phyloP scores from a whole-genome alignment of 1,139 yeast genomes.

The Kluyveromyces sp. region DNA sequence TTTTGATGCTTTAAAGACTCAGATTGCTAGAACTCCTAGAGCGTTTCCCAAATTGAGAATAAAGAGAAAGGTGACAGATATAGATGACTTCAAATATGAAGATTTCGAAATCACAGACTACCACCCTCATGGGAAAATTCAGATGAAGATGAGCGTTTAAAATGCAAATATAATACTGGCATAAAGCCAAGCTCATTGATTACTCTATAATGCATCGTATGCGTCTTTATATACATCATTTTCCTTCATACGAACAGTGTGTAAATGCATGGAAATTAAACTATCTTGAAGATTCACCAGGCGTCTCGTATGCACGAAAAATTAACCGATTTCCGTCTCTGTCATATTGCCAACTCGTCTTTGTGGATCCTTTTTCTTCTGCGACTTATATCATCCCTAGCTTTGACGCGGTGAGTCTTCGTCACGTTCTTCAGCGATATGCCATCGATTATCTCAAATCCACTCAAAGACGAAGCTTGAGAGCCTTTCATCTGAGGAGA shows the following conservation, averaged over 20 bases:
- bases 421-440: conserved; percentile 16
- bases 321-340: neutral
- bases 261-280: neutral
- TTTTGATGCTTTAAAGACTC: conserved; percentile 80
- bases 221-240: neutral
- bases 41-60: conserved; percentile 72
- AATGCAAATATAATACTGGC: neutral
- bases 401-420: conserved; percentile 23
- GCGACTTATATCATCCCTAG: conserved; percentile 10
- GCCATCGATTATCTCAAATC: conserved; percentile 27
- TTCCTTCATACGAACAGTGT: neutral
- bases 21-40: conserved; percentile 66
- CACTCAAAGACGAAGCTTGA: conserved; percentile 15
- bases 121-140: conserved; percentile 74
- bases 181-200: neutral
- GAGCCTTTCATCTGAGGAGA: neutral
- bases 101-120: conserved; percentile 79
- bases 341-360: neutral
- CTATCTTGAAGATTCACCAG: neutral
- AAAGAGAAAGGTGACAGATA: conserved; percentile 56
- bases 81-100: conserved; percentile 82
- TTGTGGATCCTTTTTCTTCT: conserved; percentile 5
- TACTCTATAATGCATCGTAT: neutral
- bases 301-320: neutral
- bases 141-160: conserved; percentile 73